Evolutionary conservation across 2,329 filamentous ascomycete genomes (phyloP), one percentile per base, ranked within the genome.

Genomic region (Colletotrichum acutatum): DNA sequence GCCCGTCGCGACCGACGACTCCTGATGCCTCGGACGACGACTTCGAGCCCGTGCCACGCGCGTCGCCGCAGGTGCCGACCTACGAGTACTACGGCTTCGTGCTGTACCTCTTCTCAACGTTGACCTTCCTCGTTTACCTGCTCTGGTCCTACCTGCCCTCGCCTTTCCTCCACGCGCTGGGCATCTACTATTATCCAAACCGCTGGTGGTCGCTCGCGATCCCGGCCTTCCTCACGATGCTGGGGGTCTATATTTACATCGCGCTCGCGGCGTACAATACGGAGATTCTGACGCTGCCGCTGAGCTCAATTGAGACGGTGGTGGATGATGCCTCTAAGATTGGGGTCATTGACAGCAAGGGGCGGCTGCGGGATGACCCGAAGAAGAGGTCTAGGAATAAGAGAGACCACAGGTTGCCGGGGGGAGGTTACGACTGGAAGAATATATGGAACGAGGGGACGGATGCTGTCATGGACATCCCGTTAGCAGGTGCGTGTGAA

Each of bases 1-100:
- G 95, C 1, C 94, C 94, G 3, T 97, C 95, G 30, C 90, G 95
- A n/a, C 96, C 95, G 0, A 97, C 94, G 1, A 98, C 96, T 0
- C 96, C 97, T 16, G 95, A 98, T 80, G 94, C 92, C 52, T 97
- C 94, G 0, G 95, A 97, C 83, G 93, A 95, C 76, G 96, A 98
- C 77, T 89, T 93, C 49, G 88, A 91, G 77, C 92, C 89, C 2
- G 90, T 98, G 22, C 94, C 95, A 6, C 93, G 95, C 68, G 95
- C 95, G 1, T 93, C 93, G 66, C 97, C 97, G 1, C 95, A 97
- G 80, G 95, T 99, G 2, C 97, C 97, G n/a, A 99, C 97, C 0
- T 98, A 99, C 85, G 97, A 99, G 82, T 99, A 98, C 89, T 98
- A 98, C 82, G 97, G 97, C 81, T 99, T 99, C 84, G 96, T 97